phyloP scores from a whole-genome alignment of 306 rosid genomes.

The Potentilla sterilis region DNA sequence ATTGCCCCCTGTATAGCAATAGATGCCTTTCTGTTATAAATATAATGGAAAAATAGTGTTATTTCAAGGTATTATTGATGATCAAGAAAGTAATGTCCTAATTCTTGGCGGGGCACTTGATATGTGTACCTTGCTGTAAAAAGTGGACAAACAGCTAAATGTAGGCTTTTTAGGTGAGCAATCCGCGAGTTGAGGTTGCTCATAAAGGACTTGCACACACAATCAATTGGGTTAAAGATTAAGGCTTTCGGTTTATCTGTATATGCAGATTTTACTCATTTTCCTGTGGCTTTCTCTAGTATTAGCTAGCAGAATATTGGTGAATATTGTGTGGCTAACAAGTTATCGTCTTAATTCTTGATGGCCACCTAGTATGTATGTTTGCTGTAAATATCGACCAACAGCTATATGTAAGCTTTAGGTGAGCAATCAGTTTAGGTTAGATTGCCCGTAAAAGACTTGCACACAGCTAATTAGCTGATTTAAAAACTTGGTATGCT shows the following conservation, averaged over 20 bases:
- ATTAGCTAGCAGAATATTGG: not conserved
- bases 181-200: constrained; percentile 43
- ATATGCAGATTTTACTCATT: not conserved
- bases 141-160: constrained; percentile 58
- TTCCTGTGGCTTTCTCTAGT: not conserved
- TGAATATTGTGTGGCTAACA: not conserved
- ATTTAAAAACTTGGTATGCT: not conserved
- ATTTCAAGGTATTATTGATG: not conserved
- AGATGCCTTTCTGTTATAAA: too few species aligned
- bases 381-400: constrained; percentile 79
- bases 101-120: constrained; percentile 81
- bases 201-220: constrained; percentile 66
- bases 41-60: not conserved
- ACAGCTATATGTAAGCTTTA: constrained; percentile 59
- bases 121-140: constrained; percentile 78
- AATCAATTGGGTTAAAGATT: not conserved
- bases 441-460: constrained; percentile 60
- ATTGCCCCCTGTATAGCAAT: not conserved
- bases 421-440: constrained; percentile 53
- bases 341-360: constrained; percentile 81
- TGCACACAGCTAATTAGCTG: constrained; percentile 31
- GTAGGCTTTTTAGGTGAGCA: constrained; percentile 83
- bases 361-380: constrained; percentile 53
- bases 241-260: not conserved
- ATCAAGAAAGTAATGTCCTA: constrained; percentile 43